Evolutionary conservation across 2,329 filamentous ascomycete genomes (phyloP).

Genomic region (Westerdykella aurantiaca): DNA sequence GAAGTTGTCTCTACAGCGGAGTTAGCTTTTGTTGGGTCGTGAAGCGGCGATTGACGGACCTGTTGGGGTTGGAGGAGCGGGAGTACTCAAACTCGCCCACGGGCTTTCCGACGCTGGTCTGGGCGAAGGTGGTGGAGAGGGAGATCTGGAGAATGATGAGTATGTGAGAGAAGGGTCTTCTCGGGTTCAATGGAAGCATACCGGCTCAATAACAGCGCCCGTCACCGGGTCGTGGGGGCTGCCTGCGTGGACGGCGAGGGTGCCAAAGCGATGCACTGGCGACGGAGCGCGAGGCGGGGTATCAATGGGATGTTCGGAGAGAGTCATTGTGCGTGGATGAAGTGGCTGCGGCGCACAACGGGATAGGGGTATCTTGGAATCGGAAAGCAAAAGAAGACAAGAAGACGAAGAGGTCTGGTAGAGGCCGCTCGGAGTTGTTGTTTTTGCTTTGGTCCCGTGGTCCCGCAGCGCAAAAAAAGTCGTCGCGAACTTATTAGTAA

Average conservation of each 20-base stretch:
- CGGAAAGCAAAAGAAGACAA: neutral
- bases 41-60: constrained; percentile 33
- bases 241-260: constrained; percentile 89
- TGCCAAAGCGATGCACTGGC: constrained; percentile 78
- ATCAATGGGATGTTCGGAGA: constrained; percentile 54
- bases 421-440: neutral
- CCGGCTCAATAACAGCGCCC: constrained; percentile 88
- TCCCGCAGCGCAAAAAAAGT: neutral
- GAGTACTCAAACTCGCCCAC: constrained; percentile 90
- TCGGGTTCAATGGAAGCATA: constrained; percentile 29
- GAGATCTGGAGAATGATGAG: constrained; percentile 58
- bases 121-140: constrained; percentile 93
- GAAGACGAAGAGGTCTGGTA: neutral
- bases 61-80: constrained; percentile 88
- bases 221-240: constrained; percentile 84
- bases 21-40: neutral
- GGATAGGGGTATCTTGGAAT: neutral
- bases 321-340: constrained; percentile 28
- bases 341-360: neutral
- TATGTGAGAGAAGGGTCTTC: neutral
- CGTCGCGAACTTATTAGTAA: neutral
- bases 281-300: constrained; percentile 69
- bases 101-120: constrained; percentile 79
- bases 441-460: neutral
- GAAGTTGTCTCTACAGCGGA: constrained; percentile 66